phyloP scores from a whole-genome alignment of 257 asterid genomes.

The Forsythia suspensa region DNA sequence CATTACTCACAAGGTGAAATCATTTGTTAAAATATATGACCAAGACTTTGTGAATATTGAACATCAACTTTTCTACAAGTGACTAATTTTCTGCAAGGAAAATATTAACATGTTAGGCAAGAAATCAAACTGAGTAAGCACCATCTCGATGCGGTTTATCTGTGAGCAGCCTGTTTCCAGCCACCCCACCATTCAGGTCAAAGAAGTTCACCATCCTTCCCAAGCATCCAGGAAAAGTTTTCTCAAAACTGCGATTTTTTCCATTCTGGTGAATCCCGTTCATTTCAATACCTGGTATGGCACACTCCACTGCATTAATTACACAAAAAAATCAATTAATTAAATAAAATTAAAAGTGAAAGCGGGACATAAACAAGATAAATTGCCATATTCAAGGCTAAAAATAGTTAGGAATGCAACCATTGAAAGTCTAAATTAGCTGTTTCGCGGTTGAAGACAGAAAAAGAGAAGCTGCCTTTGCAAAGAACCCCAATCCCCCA shows the following conservation, averaged over 20 bases:
- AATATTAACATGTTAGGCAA: background rate
- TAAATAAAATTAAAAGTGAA: background rate
- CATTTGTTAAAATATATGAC: background rate
- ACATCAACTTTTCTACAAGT: background rate
- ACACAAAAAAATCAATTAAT: constrained; percentile 1
- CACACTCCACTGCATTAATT: constrained; percentile 20
- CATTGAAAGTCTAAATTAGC: background rate
- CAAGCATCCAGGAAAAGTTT: constrained; percentile 75
- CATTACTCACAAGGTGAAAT: background rate
- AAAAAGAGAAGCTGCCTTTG: background rate
- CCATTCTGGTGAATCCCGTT: constrained; percentile 59
- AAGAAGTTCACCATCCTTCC: constrained; percentile 92
- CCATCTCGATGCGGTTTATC: constrained; percentile 85
- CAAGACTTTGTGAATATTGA: background rate
- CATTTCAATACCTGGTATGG: constrained; percentile 65
- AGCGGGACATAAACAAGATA: constrained; percentile 14
- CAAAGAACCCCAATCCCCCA: background rate
- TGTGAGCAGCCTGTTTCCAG: constrained; percentile 68
- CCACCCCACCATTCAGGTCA: constrained; percentile 63
- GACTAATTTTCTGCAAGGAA: constrained; percentile 8
- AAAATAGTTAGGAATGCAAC: constrained; percentile 1
- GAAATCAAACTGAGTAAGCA: constrained; percentile 24
- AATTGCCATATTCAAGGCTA: constrained; percentile 19
- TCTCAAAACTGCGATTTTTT: constrained; percentile 41
- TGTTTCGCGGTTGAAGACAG: constrained; percentile 11